Percentiles rank a stretch among this genome's conserved stretches.
These are phyloP conservation scores for Phytophthora colocasiae DNA, from an alignment of 352 stramenopile species.

Conservation along the genomic window DNA sequence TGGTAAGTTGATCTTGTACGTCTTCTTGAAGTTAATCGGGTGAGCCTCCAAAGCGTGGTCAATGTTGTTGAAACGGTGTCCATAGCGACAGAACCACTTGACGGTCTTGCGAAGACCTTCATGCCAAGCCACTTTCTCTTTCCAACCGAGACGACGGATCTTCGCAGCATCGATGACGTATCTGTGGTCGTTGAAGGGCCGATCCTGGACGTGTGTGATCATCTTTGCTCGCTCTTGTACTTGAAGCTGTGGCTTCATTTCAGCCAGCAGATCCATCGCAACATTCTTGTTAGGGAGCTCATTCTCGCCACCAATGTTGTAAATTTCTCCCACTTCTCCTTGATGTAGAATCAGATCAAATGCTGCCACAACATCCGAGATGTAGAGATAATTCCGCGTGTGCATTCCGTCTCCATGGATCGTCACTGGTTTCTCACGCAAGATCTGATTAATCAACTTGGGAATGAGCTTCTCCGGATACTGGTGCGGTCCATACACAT, in stretches of 20 bases:
- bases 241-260: constrained; percentile 57
- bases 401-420: constrained; percentile 97
- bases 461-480: constrained; percentile 99
- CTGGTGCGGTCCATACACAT: constrained; percentile 99
- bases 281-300: constrained; percentile 82
- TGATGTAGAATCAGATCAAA: constrained; percentile 98
- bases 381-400: constrained; percentile 98
- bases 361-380: constrained; percentile 96
- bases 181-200: constrained; percentile 98
- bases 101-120: constrained; percentile 93
- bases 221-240: constrained; percentile 52
- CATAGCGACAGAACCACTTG: constrained; percentile 88
- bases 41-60: constrained; percentile 85
- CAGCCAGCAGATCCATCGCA: constrained; percentile 87
- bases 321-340: constrained; percentile 92
- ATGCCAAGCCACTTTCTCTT: constrained; percentile 92
- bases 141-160: constrained; percentile 93
- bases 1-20: constrained; percentile 47
- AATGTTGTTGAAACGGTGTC: constrained; percentile 86
- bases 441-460: constrained; percentile 98
- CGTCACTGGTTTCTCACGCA: constrained; percentile 90
- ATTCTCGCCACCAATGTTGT: constrained; percentile 96
- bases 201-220: constrained; percentile 85
- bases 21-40: constrained; percentile 81
- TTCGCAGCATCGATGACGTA: constrained; percentile 97